phyloP scores from a whole-genome alignment of 441 rosid species.

The Adansonia grandidieri region DNA sequence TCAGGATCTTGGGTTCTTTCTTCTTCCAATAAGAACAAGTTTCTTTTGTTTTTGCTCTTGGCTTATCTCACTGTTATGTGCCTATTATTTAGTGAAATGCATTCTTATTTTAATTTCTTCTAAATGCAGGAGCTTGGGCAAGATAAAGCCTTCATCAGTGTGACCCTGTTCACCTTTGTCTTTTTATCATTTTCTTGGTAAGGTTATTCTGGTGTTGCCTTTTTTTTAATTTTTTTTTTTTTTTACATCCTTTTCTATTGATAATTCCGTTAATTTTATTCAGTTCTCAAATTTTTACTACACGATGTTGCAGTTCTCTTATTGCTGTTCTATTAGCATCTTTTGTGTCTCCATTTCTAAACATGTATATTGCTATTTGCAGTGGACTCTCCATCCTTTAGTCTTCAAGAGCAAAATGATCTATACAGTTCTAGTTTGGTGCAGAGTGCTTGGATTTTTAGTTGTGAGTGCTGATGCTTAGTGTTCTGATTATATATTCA shows the following conservation, averaged over 20 bases:
- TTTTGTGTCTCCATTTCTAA: constrained; percentile 1
- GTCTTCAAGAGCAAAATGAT: constrained; percentile 87
- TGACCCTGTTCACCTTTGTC: constrained; percentile 67
- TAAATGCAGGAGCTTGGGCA: constrained; percentile 85
- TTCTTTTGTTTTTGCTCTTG: constrained; percentile 22
- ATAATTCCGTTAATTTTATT: background rate
- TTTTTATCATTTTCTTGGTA: constrained; percentile 84
- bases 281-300: background rate
- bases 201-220: constrained; percentile 29
- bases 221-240: background rate
- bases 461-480: constrained; percentile 65
- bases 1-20: constrained; percentile 84
- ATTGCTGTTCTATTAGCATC: background rate
- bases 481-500: constrained; percentile 19
- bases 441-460: constrained; percentile 92
- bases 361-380: constrained; percentile 37
- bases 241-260: background rate
- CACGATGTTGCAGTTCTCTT: background rate
- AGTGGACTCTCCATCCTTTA: constrained; percentile 99
- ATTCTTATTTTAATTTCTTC: constrained; percentile 15
- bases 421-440: constrained; percentile 97
- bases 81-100: background rate
- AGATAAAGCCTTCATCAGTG: constrained; percentile 92
- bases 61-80: background rate
- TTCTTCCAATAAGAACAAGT: constrained; percentile 72